phyloP scores from a whole-genome alignment of 106 monocot genomes.

The Alisma plantagoaquatica region DNA sequence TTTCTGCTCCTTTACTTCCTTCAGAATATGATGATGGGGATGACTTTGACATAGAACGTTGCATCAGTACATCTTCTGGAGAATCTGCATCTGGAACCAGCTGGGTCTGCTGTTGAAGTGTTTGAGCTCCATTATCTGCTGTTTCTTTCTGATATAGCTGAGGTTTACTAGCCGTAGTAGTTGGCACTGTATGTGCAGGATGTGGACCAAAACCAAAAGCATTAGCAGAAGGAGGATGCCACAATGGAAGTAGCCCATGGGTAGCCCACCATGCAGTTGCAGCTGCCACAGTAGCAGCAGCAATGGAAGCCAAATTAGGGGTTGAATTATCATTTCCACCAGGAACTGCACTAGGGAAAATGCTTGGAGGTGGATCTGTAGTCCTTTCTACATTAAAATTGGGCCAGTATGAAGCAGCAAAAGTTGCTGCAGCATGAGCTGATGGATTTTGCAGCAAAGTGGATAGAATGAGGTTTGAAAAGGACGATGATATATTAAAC shows the following conservation, averaged over 20 bases:
- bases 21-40: slow-evolving; percentile 31
- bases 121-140: slow-evolving; percentile 1
- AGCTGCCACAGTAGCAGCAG: slow-evolving; percentile 79
- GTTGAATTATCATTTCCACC: slow-evolving; percentile 13
- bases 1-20: slow-evolving; percentile 14
- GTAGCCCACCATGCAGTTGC: slow-evolving; percentile 93
- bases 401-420: slow-evolving; percentile 78
- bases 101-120: slow-evolving; percentile 1
- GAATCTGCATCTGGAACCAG: slow-evolving; percentile 14
- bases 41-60: slow-evolving; percentile 8
- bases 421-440: slow-evolving; percentile 61
- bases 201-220: slow-evolving; percentile 39
- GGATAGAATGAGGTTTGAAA: slow-evolving; percentile 61
- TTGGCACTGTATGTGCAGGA: slow-evolving; percentile 11
- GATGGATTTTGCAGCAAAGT: slow-evolving; percentile 71
- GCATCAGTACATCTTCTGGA: slow-evolving; percentile 1
- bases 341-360: slow-evolving; percentile 8
- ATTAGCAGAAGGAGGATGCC: slow-evolving; percentile 28
- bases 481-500: slow-evolving; percentile 44
- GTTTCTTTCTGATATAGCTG: slow-evolving; percentile 8
- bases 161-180: neutral
- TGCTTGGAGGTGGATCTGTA: slow-evolving; percentile 21
- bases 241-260: slow-evolving; percentile 57
- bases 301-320: slow-evolving; percentile 50
- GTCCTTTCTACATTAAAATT: slow-evolving; percentile 18